phyloP scores from a whole-genome alignment of 352 stramenopile genomes.

The Blastocystis sp. region DNA sequence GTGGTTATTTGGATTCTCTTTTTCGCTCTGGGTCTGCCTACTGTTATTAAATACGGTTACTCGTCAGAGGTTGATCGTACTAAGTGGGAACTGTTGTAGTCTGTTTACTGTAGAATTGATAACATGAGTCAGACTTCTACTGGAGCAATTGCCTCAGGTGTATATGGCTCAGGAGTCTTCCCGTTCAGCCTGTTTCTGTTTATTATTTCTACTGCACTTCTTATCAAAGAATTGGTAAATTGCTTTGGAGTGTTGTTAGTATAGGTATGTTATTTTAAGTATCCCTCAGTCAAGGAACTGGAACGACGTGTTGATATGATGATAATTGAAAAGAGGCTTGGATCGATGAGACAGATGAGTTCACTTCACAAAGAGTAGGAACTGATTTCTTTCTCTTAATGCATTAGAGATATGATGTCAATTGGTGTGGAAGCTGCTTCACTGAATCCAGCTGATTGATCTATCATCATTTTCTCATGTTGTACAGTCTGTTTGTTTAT shows the following conservation, averaged over 20 bases:
- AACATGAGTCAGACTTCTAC: not conserved
- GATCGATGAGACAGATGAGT: constrained; percentile 52
- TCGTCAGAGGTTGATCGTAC: not conserved
- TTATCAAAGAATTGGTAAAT: constrained; percentile 22
- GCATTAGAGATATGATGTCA: constrained; percentile 58
- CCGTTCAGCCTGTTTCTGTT: constrained; percentile 39
- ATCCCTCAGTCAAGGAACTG: constrained; percentile 30
- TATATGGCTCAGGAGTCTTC: constrained; percentile 24
- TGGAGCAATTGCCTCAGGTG: constrained; percentile 13
- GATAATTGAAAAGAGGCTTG: not conserved
- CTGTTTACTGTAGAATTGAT: not conserved
- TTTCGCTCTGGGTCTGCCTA: not conserved
- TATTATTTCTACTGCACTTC: not conserved
- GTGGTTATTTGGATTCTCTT: constrained; percentile 17
- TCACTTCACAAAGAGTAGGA: not conserved
- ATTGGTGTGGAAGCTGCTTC: constrained; percentile 38
- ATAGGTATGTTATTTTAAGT: constrained; percentile 11
- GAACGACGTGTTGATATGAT: not conserved
- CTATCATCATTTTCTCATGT: not conserved
- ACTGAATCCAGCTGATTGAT: constrained; percentile 7
- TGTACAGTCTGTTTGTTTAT: not conserved
- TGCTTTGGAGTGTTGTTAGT: not conserved
- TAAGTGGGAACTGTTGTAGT: not conserved
- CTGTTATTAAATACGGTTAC: constrained; percentile 5
- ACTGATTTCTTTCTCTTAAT: not conserved